A percentile compares a stretch with the other conserved stretches of the same genome.
Evolutionary conservation across 1,284 basidiomycete genomes (phyloP).

Genomic region (Hortiboletus rubellus): DNA sequence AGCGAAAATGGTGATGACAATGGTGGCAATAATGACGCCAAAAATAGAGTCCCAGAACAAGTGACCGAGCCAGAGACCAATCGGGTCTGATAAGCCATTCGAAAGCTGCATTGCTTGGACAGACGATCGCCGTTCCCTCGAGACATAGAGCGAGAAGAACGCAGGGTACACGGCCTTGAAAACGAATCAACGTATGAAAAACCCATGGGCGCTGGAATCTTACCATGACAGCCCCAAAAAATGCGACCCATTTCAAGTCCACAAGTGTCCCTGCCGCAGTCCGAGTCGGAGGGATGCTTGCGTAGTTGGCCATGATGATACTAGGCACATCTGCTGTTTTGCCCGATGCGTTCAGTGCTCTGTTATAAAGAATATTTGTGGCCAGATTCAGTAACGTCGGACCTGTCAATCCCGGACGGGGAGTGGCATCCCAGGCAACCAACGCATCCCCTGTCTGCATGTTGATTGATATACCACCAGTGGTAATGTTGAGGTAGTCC

Average conservation of each 20-base stretch:
- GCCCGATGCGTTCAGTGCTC: conserved; percentile 52
- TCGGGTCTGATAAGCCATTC: conserved; percentile 72
- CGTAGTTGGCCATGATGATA: conserved; percentile 55
- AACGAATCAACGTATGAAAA: neutral
- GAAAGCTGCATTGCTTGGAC: conserved; percentile 79
- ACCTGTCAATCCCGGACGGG: conserved; percentile 54
- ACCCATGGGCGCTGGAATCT: conserved; percentile 12
- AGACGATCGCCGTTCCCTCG: conserved; percentile 62
- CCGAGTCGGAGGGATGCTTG: conserved; percentile 51
- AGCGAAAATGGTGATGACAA: conserved; percentile 65
- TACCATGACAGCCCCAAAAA: conserved; percentile 71
- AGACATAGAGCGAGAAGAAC: conserved; percentile 77
- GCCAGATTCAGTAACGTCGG: conserved; percentile 65
- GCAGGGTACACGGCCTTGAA: conserved; percentile 71
- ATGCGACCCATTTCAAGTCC: conserved; percentile 64
- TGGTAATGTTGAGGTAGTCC: conserved; percentile 49
- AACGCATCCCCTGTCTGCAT: conserved; percentile 45
- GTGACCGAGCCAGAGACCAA: conserved; percentile 79
- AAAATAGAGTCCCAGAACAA: conserved; percentile 71
- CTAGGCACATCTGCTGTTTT: conserved; percentile 37
- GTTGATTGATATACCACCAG: conserved; percentile 65
- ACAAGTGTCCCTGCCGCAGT: conserved; percentile 54
- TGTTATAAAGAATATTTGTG: conserved; percentile 65
- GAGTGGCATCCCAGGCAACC: conserved; percentile 63
- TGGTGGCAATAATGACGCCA: conserved; percentile 54